A percentile compares a stretch with the other conserved stretches of the same genome.
Evolutionary conservation across 495 filamentous ascomycete species (phyloP).

Genomic region (Emericellopsis terricola): DNA sequence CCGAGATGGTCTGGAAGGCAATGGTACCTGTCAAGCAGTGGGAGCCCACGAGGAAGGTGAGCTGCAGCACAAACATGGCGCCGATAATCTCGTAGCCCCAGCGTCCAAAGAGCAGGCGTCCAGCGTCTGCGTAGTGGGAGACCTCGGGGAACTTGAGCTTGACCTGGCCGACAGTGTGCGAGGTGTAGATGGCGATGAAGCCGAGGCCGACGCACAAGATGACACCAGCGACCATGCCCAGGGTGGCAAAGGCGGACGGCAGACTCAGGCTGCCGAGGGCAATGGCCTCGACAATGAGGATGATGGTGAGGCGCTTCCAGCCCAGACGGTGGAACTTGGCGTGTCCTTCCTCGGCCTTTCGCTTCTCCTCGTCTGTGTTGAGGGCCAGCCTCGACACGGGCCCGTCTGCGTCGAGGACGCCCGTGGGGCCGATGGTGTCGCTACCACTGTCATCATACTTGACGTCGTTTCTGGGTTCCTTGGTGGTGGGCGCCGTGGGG

Average conservation of each 20-base stretch:
- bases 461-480: not conserved
- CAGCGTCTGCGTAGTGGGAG: slow-evolving; percentile 54
- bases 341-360: slow-evolving; percentile 17
- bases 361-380: slow-evolving; percentile 14
- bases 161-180: slow-evolving; percentile 62
- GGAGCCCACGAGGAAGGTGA: slow-evolving; percentile 60
- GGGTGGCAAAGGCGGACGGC: slow-evolving; percentile 40
- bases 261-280: slow-evolving; percentile 52
- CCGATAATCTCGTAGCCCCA: slow-evolving; percentile 49
- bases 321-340: slow-evolving; percentile 25
- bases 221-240: slow-evolving; percentile 40
- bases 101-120: slow-evolving; percentile 42
- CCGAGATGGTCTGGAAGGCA: slow-evolving; percentile 46
- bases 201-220: slow-evolving; percentile 44
- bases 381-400: not conserved
- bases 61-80: slow-evolving; percentile 42
- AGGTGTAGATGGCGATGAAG: slow-evolving; percentile 54
- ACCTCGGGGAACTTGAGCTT: slow-evolving; percentile 57
- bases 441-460: not conserved
- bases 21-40: slow-evolving; percentile 61
- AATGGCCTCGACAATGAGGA: slow-evolving; percentile 60
- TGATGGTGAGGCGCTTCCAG: slow-evolving; percentile 31
- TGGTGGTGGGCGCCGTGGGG: not conserved
- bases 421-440: not conserved
- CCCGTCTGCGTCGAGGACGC: not conserved